phyloP scores from a whole-genome alignment of 257 asterid genomes.

The Plantago ovata region DNA sequence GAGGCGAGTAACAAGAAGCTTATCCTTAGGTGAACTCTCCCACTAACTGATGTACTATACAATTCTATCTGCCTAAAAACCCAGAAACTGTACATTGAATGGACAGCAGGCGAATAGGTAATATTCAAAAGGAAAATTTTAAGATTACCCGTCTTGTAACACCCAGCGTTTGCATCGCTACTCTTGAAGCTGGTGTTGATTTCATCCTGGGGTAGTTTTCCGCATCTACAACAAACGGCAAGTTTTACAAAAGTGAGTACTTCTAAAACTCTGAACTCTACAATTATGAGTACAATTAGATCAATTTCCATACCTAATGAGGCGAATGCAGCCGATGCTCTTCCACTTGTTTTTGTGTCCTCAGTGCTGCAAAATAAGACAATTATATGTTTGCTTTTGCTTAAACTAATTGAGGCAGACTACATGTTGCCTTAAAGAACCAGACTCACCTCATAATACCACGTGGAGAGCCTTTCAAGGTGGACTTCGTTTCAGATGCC shows the following conservation, averaged over 20 bases:
- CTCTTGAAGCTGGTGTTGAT: slow-evolving; percentile 58
- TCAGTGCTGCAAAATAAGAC: slow-evolving; percentile 46
- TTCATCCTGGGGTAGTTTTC: slow-evolving; percentile 44
- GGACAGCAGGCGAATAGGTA: slow-evolving; percentile 13
- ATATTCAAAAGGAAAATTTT: slow-evolving; percentile 14
- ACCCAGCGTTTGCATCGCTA: slow-evolving; percentile 69
- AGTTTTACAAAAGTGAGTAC: slow-evolving; percentile 15
- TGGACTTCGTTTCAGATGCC: slow-evolving; percentile 88
- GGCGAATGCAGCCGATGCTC: slow-evolving; percentile 37
- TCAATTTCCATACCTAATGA: slow-evolving; percentile 40
- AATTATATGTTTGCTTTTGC: slow-evolving; percentile 23
- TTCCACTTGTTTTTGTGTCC: slow-evolving; percentile 44
- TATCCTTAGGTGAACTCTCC: too few relatives aligned
- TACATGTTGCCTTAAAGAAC: background rate
- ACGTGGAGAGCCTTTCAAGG: slow-evolving; percentile 66
- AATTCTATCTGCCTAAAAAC: background rate
- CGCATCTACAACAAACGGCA: slow-evolving; percentile 34
- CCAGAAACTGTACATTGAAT: background rate
- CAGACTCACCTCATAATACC: slow-evolving; percentile 55
- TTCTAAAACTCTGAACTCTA: slow-evolving; percentile 1
- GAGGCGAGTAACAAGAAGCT: too few relatives aligned
- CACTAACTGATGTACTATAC: too few relatives aligned
- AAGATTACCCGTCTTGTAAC: slow-evolving; percentile 57
- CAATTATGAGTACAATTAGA: slow-evolving; percentile 8
- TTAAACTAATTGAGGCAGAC: slow-evolving; percentile 16